A percentile compares a stretch with the other conserved stretches of the same genome.
Evolutionary conservation across 345 rosid species (phyloP).

Genomic region (thale cress (Arabidopsis thaliana)): TAIR10.1 NC_003076.8:21557501-21558000

Average conservation of each 20-base stretch:
- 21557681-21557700: background rate
- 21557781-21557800: too few relatives aligned
- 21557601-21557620: background rate
- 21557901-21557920: background rate
- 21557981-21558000: slow-evolving; percentile 6
- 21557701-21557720: background rate
- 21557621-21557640: background rate
- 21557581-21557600: slow-evolving; percentile 7
- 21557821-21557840: background rate
- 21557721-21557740: background rate
- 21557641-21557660: background rate
- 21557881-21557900: background rate
- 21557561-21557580: slow-evolving; percentile 3
- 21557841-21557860: background rate
- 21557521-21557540: slow-evolving; percentile 27
- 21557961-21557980: slow-evolving; percentile 30
- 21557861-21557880: background rate
- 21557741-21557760: background rate
- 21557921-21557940: background rate
- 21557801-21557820: background rate
- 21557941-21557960: background rate
- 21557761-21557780: too few relatives aligned
- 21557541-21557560: background rate
- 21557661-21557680: slow-evolving; percentile 9
- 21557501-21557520: slow-evolving; percentile 24